A percentile compares a stretch with the other conserved stretches of the same genome.
These are phyloP conservation scores for Didymella pomorum DNA, from an alignment of 2,329 filamentous ascomycete genomes.

Conservation along the genomic window DNA sequence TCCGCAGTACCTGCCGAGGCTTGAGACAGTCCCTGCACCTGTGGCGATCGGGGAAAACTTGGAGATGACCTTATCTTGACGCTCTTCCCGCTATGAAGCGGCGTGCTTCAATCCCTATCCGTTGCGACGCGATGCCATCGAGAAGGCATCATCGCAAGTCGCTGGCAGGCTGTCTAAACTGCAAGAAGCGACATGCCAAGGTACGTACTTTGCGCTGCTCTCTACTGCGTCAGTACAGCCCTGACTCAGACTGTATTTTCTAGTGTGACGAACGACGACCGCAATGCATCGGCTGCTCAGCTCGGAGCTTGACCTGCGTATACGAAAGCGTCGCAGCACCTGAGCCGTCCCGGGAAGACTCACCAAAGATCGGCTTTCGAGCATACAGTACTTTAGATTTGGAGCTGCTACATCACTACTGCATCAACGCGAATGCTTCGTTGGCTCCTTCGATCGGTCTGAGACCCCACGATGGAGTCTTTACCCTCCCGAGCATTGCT, in stretches of 20 bases:
- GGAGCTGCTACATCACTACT: constrained; percentile 8
- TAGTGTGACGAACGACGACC: constrained; percentile 4
- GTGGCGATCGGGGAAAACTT: background rate
- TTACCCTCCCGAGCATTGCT: background rate
- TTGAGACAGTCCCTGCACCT: background rate
- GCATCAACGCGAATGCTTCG: background rate
- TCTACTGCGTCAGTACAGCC: background rate
- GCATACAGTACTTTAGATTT: constrained; percentile 2
- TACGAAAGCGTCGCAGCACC: background rate
- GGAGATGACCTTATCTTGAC: background rate
- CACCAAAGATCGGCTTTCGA: background rate
- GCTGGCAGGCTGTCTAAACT: background rate
- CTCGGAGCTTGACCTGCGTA: background rate
- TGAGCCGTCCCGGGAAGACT: background rate
- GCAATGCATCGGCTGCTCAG: constrained; percentile 1
- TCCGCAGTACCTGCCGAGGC: background rate
- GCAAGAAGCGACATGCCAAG: constrained; percentile 1
- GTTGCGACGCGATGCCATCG: background rate
- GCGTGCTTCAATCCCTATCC: background rate
- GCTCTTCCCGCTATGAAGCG: background rate
- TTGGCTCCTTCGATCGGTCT: constrained; percentile 1
- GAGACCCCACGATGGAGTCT: background rate
- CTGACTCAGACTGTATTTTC: background rate
- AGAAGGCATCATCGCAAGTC: background rate
- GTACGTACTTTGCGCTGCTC: background rate